Base-by-base conservation (phyloP, 768 basidiomycete genomes). In the Agrocybe praecox region DNA sequence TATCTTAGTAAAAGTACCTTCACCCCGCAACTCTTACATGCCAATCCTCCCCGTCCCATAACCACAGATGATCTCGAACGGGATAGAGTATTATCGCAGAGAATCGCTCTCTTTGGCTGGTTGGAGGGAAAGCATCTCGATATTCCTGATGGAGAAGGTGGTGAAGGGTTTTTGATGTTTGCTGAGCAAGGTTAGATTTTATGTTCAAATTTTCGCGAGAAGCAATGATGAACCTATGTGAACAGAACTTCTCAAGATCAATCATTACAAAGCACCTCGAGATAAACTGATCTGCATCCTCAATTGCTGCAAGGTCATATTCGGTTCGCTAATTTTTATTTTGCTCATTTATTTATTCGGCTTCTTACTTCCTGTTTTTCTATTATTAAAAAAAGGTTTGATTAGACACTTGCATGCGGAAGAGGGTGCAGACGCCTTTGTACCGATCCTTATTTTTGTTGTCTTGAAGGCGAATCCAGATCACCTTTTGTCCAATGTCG, bases 251-350 rank as follows among this genome's bases (percentile, higher is more conserved):
- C 72, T 94, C 63, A 98, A 98, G 80, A 89, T 99, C 59, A 98
- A 97, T 66, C 95, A 98, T 69, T 99, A 98, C 78, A 98, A 98
- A 71, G 97, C 97, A 10, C 97, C 97, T 8, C 82, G 97, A 43
- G 97, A 99, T 73, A 99, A 99, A 74, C 77, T 98, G 50, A 98
- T 99, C 53, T 98, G 97, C 72, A 90, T 98, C 36, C 75, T 98
- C 49, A 99, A 99, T 68, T 92, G 87, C 71, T 99, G 96, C 85
- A 99, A 99, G 77, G 94, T 99, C 71, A 98, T 99, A 64, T 98
- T 97, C 66, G 97, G 96, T 95, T 61, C 58, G 89, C 46, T 50
- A 47, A 60, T 40, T 11, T 59, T 61, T 29, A 29, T 29, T n/a
- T n/a, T 5, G 9, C 4, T 29, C 26, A 29, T 29, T 5, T 5